Conservation (phyloP, 345 rosid species). For the Litchi chinensis region DNA sequence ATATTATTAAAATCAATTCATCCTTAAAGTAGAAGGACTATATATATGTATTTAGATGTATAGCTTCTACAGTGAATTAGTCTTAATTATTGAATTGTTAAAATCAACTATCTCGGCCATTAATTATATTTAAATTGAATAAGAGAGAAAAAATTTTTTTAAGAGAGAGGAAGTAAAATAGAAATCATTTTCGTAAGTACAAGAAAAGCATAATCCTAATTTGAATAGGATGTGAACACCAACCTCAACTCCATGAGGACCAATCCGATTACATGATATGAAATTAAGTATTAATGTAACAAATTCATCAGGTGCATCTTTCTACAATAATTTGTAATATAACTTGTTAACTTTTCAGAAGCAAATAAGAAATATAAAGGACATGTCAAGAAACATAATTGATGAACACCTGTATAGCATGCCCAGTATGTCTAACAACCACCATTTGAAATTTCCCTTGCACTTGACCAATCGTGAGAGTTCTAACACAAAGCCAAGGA, state of each 20-base stretch:
- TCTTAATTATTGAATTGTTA: no score
- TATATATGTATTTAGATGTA: no score
- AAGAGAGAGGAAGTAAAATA: no score
- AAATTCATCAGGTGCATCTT: slow-evolving; percentile 94
- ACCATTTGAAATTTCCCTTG: slow-evolving; percentile 99
- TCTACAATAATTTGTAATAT: slow-evolving; percentile 45
- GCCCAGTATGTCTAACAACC: slow-evolving; percentile 90
- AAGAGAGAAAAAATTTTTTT: no score
- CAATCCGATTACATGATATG: slow-evolving; percentile 76
- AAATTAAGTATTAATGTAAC: slow-evolving; percentile 62
- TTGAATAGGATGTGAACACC: slow-evolving; percentile 13
- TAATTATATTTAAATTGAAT: no score
- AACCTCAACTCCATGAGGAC: slow-evolving; percentile 87
- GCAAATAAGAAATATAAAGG: not conserved
- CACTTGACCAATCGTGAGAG: slow-evolving; percentile 97
- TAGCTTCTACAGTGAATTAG: no score
- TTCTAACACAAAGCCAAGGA: slow-evolving; percentile 40
- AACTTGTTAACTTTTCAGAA: not conserved
- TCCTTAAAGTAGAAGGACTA: no score
- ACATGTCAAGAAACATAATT: not conserved
- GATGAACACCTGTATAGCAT: slow-evolving; percentile 84
- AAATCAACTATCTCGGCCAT: no score
- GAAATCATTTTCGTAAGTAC: not conserved
- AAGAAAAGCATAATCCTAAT: not conserved
- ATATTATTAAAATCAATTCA: no score